Evolutionary conservation across 129 eudicot genomes (phyloP).

Genomic region (Pittosporum tobira): DNA sequence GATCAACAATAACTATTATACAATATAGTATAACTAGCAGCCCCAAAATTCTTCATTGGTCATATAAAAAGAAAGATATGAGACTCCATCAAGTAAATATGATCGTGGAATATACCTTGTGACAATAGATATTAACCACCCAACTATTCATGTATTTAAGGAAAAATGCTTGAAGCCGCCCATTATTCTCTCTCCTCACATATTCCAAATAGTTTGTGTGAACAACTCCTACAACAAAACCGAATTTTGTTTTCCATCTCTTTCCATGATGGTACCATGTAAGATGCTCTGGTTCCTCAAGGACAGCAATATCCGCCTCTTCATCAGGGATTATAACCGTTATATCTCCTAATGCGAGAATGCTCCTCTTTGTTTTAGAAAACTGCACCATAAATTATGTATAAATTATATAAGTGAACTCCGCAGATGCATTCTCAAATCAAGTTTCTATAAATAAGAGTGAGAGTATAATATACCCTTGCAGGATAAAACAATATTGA

Average conservation of each 20-base stretch:
- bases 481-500: slow-evolving; percentile 74
- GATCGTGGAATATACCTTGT: slow-evolving; percentile 75
- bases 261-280: slow-evolving; percentile 98
- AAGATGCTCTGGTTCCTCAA: slow-evolving; percentile 98
- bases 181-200: slow-evolving; percentile 87
- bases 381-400: slow-evolving; percentile 34
- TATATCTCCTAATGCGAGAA: slow-evolving; percentile 90
- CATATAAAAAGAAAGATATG: neutral
- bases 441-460: neutral
- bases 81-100: too few relatives aligned
- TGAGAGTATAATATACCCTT: slow-evolving; percentile 32
- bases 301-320: slow-evolving; percentile 91
- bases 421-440: neutral
- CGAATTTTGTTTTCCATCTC: slow-evolving; percentile 85
- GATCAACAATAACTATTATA: neutral
- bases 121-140: slow-evolving; percentile 88
- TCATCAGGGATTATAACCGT: slow-evolving; percentile 84
- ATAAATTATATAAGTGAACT: neutral
- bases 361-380: slow-evolving; percentile 81
- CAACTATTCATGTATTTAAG: slow-evolving; percentile 72
- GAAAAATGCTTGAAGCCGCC: slow-evolving; percentile 54
- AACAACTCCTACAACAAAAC: slow-evolving; percentile 71
- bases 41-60: too few relatives aligned
- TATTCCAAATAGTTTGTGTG: slow-evolving; percentile 89
- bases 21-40: neutral